Percentiles rank a stretch among this genome's conserved stretches.
Conservation (phyloP, 345 rosid species). For the Erodium maritimum region DNA sequence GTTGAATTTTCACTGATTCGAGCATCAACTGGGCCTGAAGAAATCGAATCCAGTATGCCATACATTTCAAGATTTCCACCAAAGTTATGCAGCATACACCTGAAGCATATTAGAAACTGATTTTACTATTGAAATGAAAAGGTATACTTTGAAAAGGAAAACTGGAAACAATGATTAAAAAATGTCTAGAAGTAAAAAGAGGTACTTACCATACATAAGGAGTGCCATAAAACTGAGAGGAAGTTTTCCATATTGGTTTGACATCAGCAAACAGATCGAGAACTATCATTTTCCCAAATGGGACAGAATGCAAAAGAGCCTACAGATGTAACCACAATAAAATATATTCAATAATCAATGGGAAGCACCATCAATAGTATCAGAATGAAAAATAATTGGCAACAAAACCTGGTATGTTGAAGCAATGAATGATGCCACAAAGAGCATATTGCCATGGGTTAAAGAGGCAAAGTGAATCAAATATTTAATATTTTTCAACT, state of each 20-base stretch:
- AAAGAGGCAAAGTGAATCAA: too few relatives aligned
- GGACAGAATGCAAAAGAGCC: conserved; percentile 94
- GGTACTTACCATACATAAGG: conserved; percentile 75
- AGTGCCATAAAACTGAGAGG: conserved; percentile 80
- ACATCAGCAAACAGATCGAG: conserved; percentile 92
- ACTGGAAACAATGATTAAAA: not conserved
- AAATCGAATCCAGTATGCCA: conserved; percentile 63
- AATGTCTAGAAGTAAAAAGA: not conserved
- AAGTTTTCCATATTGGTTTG: conserved; percentile 72
- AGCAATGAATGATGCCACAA: too few relatives aligned
- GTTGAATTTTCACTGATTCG: conserved; percentile 63
- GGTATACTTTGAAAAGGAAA: not conserved
- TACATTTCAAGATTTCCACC: conserved; percentile 95
- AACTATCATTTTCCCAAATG: conserved; percentile 84
- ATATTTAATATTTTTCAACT: too few relatives aligned
- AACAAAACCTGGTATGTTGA: not conserved
- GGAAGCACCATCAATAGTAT: not conserved
- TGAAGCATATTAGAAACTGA: conserved; percentile 17
- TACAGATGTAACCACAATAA: conserved; percentile 23
- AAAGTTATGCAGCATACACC: conserved; percentile 95
- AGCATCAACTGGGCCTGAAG: conserved; percentile 83
- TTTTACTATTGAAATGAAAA: not conserved
- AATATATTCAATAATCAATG: conserved; percentile 2
- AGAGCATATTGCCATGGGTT: too few relatives aligned
- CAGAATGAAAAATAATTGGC: not conserved